Evolutionary conservation across 306 rosid genomes (phyloP).

Genomic region (Dalbergia oliveri): DNA sequence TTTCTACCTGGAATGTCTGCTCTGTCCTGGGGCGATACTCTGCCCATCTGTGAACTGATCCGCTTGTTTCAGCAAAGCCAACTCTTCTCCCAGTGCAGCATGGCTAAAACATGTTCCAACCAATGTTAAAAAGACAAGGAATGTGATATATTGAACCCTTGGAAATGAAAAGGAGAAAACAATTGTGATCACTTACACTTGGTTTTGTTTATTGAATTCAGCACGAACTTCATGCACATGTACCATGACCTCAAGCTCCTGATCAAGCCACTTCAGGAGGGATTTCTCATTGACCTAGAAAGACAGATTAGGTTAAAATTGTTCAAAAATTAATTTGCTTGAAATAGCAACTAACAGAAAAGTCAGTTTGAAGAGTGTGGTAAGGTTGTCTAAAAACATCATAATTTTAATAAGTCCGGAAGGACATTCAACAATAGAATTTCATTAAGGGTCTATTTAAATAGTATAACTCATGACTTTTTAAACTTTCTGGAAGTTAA

Average conservation of each 20-base stretch:
- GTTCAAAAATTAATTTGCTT: background rate
- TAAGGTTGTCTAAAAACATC: slow-evolving; percentile 10
- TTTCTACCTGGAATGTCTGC: slow-evolving; percentile 60
- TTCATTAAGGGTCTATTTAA: too few relatives aligned
- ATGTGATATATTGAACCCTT: slow-evolving; percentile 9
- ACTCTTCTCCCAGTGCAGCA: slow-evolving; percentile 73
- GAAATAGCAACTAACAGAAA: slow-evolving; percentile 5
- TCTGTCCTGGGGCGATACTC: slow-evolving; percentile 58
- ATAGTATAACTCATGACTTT: too few relatives aligned
- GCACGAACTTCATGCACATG: slow-evolving; percentile 81
- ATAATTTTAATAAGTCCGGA: background rate
- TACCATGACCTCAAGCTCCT: slow-evolving; percentile 82
- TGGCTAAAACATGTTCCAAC: slow-evolving; percentile 55
- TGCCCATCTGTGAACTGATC: slow-evolving; percentile 61
- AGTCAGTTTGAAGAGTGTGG: background rate
- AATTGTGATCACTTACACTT: slow-evolving; percentile 62
- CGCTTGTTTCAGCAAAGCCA: slow-evolving; percentile 64
- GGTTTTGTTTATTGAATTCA: slow-evolving; percentile 73
- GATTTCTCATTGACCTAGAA: slow-evolving; percentile 72
- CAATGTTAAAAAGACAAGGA: slow-evolving; percentile 35
- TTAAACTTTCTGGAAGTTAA: too few relatives aligned
- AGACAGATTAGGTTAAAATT: slow-evolving; percentile 40
- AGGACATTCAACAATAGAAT: slow-evolving; percentile 31
- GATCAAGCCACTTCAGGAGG: slow-evolving; percentile 80
- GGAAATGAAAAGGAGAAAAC: slow-evolving; percentile 2